Evolutionary conservation across 441 rosid species (phyloP).

Genomic region (Eutrema salsugineum): DNA sequence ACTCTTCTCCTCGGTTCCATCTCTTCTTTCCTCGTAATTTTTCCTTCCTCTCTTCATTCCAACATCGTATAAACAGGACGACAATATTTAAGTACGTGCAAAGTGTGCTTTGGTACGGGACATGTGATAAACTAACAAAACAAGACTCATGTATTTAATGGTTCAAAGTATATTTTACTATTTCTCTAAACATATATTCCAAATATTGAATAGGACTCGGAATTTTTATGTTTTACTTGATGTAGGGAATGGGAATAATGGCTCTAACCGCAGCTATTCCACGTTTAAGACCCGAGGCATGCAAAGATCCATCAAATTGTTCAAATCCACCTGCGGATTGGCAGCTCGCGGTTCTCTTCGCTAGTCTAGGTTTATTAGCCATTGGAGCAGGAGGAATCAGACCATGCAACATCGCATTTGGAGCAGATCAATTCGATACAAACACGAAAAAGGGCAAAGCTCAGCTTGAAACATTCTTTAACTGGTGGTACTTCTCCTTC

Average conservation of each 20-base stretch:
- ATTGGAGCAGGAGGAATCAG: conserved; percentile 49
- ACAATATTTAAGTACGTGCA: too few species aligned
- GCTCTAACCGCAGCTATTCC: conserved; percentile 42
- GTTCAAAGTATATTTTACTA: not conserved
- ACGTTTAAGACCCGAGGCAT: conserved; percentile 33
- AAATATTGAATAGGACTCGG: too few species aligned
- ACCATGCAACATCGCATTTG: conserved; percentile 52
- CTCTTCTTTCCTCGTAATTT: conserved; percentile 42
- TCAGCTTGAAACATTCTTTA: conserved; percentile 45
- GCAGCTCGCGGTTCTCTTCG: conserved; percentile 38
- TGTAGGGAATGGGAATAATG: conserved; percentile 59
- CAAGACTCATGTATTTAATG: not conserved
- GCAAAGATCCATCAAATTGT: conserved; percentile 24
- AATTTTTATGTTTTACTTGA: not conserved
- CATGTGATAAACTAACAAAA: not conserved
- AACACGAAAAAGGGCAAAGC: conserved; percentile 34
- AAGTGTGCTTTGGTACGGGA: too few species aligned
- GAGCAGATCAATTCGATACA: conserved; percentile 52
- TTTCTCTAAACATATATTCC: too few species aligned
- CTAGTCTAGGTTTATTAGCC: conserved; percentile 33
- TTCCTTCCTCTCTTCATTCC: not conserved
- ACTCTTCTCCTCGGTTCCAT: conserved; percentile 46
- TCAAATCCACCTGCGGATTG: conserved; percentile 24
- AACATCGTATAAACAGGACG: not conserved
- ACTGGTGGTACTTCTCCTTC: conserved; percentile 59